Base-by-base conservation (phyloP, 805 yeast species). In the Lachancea meyersii region DNA sequence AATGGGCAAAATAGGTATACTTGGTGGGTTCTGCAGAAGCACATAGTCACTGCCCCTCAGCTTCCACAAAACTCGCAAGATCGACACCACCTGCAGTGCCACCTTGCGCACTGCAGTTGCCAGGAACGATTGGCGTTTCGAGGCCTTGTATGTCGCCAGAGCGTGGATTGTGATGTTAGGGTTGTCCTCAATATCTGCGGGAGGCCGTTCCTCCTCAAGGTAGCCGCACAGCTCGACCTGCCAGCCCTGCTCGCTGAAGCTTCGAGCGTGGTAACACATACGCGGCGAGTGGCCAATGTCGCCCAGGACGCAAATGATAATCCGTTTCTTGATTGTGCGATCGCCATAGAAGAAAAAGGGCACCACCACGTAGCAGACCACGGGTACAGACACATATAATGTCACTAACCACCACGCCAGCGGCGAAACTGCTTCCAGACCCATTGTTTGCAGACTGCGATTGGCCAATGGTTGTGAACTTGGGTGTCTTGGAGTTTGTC, bases 271-370 rank as follows among this genome's bases (percentile, higher is more conserved):
- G 63, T 91, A 85, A 51, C 82, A 75, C 84, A 91, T 93, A 46
- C 98, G 71, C 5, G 98, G 98, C 0, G 97, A 89, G 57, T 88
- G 95, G 11, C 96, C 96, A 41, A 93, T 58, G 58, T 91, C 97
- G 1, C 98, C 98, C 16, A 93, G 67, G 2, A 93, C 98, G 48
- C 86, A 73, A 16, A 93, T 78, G 8, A 84, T 72, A 5, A 86
- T 79, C 40, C 86, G 75, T 48, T 71, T 77, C 46, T 70, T 62
- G 4, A 63, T 49, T 5, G 67, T 60, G 26, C 54, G 57, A 41
- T 55, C 53, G 9, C 68, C 72, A 41, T 56, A 59, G 20, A 51
- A 48, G 9, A 68, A n/a, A 36, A 37, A 58, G 1, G 74, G 74
- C 18, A 69, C 43, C 1, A 60, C 21, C 6, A 55, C 41, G 42